Base-by-base conservation (phyloP, 2,329 filamentous ascomycete genomes). In the Exophiala bonariae region DNA sequence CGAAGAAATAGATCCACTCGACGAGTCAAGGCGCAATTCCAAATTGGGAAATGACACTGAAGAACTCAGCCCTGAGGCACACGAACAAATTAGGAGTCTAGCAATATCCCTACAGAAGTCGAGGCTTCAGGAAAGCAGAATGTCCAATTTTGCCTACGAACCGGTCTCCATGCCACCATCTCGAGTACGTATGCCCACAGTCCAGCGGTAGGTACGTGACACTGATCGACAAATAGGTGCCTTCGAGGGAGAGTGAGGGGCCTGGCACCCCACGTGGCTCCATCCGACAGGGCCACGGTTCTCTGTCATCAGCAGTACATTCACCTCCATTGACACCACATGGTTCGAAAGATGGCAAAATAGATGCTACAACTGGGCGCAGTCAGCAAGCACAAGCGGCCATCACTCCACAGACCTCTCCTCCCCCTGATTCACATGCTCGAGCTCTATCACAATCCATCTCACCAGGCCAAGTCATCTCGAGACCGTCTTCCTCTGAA, bases 271-370 rank as follows among this genome's bases (percentile, higher is more conserved):
- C 60, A 37, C 64, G 64, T 48, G 66, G 69, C 44, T 84, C 82
- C 41, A 81, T 70, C 54, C 83, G 85, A 44, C 49, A 47, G 3
- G 51, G 54, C 83, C 83, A 80, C 18, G 48, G 44, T 77, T 58
- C 77, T 79, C 52, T 90, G 86, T 47, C 80, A 35, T 82, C 84
- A 49, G 81, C 86, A 47, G 80, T 95, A 71, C 87, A 92, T 59
- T 95, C 91, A 9, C 92, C 92, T 56, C 90, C 90, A 33, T 78
- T 97, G 42, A 96, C 91, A 10, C 92, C 92, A 14, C 84, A 89
- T 44, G 90, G 84, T 41, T 92, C 89, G 34, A 73, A 76, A 55
- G 82, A 82, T 62, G 74, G 61, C 42, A 66, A 64, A 56, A 55
- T 59, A 47, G 61, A 57, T 43, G 63, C 63, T 37, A 35, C 42